These are phyloP conservation scores for Camelina neglecta DNA, from an alignment of 345 rosid species.

Conservation along the genomic window DNA sequence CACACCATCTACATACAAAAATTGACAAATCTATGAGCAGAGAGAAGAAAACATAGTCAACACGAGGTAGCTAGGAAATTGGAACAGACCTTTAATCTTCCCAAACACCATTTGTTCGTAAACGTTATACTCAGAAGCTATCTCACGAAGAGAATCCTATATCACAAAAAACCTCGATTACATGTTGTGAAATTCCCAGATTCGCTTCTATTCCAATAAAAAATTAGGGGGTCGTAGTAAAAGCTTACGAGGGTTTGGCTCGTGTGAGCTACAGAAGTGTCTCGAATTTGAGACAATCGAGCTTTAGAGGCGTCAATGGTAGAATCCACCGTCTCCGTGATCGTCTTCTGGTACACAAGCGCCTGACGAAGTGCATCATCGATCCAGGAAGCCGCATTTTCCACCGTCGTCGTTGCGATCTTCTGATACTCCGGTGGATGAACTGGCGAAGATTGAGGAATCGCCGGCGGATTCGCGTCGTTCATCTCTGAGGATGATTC, in stretches of 20 bases:
- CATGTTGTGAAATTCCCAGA: conserved; percentile 3
- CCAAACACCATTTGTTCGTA: conserved; percentile 63
- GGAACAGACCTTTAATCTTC: conserved; percentile 68
- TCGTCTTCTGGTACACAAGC: conserved; percentile 57
- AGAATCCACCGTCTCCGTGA: conserved; percentile 54
- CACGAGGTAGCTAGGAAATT: neutral
- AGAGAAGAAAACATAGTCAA: neutral
- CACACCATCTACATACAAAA: conserved; percentile 63
- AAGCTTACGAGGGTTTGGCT: conserved; percentile 60
- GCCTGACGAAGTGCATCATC: conserved; percentile 71
- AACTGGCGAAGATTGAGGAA: conserved; percentile 18
- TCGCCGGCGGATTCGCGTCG: conserved; percentile 10
- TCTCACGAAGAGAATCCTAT: conserved; percentile 64
- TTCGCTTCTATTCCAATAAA: conserved; percentile 20
- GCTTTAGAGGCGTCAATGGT: conserved; percentile 57
- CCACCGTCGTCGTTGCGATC: conserved; percentile 52
- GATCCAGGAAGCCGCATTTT: conserved; percentile 68
- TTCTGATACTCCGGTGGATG: conserved; percentile 30
- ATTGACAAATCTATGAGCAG: neutral
- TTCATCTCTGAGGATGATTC: conserved; percentile 56
- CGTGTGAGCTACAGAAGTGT: conserved; percentile 69
- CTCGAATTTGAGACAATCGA: conserved; percentile 61
- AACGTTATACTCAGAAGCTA: conserved; percentile 58
- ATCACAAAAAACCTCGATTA: conserved; percentile 10
- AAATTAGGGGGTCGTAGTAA: neutral